Conservation (phyloP, 1,284 basidiomycete genomes). For the Heterobasidion occidentale region DNA sequence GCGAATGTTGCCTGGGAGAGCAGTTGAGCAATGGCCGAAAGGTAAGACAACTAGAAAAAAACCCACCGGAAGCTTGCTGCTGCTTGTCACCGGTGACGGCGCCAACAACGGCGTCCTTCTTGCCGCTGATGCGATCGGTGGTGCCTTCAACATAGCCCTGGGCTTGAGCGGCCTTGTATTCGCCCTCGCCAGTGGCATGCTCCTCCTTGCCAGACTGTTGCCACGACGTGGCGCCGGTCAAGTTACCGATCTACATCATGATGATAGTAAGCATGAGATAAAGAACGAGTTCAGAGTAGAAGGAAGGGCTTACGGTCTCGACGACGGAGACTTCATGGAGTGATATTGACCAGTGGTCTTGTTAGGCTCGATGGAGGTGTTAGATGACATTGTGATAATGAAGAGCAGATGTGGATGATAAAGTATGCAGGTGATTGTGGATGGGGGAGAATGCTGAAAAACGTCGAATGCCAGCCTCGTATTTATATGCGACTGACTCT, state of each 20-base stretch:
- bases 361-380: constrained; percentile 23
- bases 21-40: not conserved
- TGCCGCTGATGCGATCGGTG: constrained; percentile 52
- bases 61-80: constrained; percentile 49
- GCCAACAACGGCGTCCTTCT: constrained; percentile 60
- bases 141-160: constrained; percentile 52
- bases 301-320: constrained; percentile 27
- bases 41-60: not conserved
- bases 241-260: constrained; percentile 10
- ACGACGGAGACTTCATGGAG: constrained; percentile 49
- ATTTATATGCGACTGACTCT: too few relatives aligned
- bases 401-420: not conserved
- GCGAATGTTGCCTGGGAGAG: constrained; percentile 19
- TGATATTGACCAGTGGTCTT: constrained; percentile 59
- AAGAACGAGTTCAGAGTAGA: not conserved
- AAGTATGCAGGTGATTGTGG: not conserved
- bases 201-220: constrained; percentile 52
- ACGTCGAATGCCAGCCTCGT: too few relatives aligned
- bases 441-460: too few relatives aligned
- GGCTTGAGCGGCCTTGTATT: constrained; percentile 47
- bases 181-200: constrained; percentile 57
- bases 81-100: constrained; percentile 58
- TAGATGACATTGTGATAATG: not conserved
- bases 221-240: constrained; percentile 7
- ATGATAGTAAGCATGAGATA: not conserved